Evolutionary conservation across 2,329 filamentous ascomycete species (phyloP).

Genomic region (Trichoderma sp.): DNA sequence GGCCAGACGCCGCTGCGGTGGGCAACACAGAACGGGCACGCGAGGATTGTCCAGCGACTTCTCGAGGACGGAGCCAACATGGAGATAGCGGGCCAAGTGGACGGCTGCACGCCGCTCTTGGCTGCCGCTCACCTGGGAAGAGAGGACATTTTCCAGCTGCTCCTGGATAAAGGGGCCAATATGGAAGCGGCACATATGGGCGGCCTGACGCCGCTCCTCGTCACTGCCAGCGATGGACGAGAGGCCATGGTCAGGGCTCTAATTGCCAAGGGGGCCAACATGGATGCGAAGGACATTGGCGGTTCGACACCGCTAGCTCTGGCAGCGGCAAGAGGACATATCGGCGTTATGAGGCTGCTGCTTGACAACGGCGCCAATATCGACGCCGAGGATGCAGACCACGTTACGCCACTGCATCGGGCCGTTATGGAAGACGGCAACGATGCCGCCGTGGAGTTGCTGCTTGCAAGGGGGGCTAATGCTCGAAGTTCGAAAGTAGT

Average conservation of each 20-base stretch:
- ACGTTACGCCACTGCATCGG: not conserved
- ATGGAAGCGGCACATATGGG: not conserved
- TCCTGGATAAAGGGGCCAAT: not conserved
- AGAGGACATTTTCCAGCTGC: not conserved
- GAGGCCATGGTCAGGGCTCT: not conserved
- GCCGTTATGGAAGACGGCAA: too few species aligned
- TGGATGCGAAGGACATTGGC: not conserved
- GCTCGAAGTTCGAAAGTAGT: too few species aligned
- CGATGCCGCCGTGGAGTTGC: not conserved
- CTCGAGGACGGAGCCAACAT: constrained; percentile 6
- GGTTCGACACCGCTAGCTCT: not conserved
- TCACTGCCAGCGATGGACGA: not conserved
- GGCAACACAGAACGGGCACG: not conserved
- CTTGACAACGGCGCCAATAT: not conserved
- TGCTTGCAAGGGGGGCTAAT: not conserved
- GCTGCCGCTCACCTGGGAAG: not conserved
- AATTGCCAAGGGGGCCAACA: not conserved
- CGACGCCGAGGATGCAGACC: not conserved
- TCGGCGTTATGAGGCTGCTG: not conserved
- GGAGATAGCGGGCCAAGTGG: not conserved
- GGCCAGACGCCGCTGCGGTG: not conserved
- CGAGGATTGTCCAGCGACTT: not conserved
- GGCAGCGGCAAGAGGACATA: not conserved
- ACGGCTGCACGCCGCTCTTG: constrained; percentile 1
- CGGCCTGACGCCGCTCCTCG: not conserved